Base-by-base conservation (phyloP, 2,329 filamentous ascomycete genomes). In the Capronia coronata region DNA sequence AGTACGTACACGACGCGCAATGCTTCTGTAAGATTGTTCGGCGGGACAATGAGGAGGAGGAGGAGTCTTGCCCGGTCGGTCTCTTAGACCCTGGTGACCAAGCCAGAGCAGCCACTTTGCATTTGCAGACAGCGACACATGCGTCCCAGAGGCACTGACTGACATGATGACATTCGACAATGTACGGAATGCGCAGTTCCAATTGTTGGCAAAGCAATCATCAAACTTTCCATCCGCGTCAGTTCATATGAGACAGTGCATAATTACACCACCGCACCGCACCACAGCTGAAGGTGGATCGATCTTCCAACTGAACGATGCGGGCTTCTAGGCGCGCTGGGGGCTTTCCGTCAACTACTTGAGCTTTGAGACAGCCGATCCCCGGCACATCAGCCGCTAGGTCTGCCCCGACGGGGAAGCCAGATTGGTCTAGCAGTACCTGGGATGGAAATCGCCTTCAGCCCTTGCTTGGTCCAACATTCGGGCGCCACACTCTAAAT, bases 401-500 rank as follows among this genome's bases (percentile, higher is more conserved):
- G 23, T 40, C 47, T 46, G 48, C 43, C 32, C 35, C 25, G 35
- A 46, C 40, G 43, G 30, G 25, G 30, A 21, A 40, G 47, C 30
- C 34, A 43, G 25, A 37, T 37, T 37, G 34, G 34, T 19, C 34
- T 19, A 19, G n/a, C n/a, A n/a, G n/a, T n/a, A n/a, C n/a, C n/a
- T n/a, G n/a, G 34, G 34, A 37, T 37, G 4, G 34, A 9, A 41
- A 41, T 23, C 35, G 23, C 45, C 32, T 46, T 22, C 18, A 11
- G 30, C 48, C 49, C 43, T 32, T 47, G 41, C 46, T 44, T 35
- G 46, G 37, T 30, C 27, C 43, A 25, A n/a, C 41, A 27, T 40
- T 23, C 11, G 42, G 48, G 51, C 54, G 54, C 54, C 54, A 56
- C 54, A 56, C 54, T 56, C 51, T 56, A 56, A 56, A 49, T 54